phyloP scores from a whole-genome alignment of 1,284 basidiomycete species.

The Ustilago shanxiensis region DNA sequence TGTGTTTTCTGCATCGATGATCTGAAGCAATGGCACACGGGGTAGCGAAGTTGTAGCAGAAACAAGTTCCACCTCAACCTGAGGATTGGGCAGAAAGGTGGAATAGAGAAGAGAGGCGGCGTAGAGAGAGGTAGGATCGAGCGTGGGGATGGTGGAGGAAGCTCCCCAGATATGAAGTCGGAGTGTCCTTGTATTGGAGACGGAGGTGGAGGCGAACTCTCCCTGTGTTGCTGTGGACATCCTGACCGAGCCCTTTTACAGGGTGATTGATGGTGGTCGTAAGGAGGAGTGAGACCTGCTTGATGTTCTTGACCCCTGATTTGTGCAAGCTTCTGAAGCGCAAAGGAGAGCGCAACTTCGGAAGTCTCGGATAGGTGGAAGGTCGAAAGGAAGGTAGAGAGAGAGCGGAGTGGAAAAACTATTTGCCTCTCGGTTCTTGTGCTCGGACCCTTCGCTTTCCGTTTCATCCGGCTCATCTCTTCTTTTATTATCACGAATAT shows the following conservation, averaged over 20 bases:
- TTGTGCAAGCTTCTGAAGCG: not conserved
- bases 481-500: not conserved
- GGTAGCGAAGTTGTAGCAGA: constrained; percentile 46
- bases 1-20: constrained; percentile 12
- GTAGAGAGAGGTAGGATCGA: constrained; percentile 61
- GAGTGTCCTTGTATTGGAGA: constrained; percentile 5
- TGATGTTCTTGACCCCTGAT: not conserved
- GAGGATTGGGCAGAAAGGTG: constrained; percentile 17
- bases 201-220: constrained; percentile 3
- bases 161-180: constrained; percentile 49
- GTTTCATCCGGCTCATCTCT: constrained; percentile 4
- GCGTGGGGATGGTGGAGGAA: constrained; percentile 37
- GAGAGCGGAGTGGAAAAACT: constrained; percentile 13
- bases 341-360: not conserved
- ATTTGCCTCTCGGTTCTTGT: not conserved
- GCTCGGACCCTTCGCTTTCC: constrained; percentile 2
- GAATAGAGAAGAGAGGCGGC: constrained; percentile 50
- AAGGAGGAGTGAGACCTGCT: not conserved
- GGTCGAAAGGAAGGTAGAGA: constrained; percentile 3
- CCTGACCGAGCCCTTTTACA: not conserved
- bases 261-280: not conserved
- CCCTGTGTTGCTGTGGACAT: constrained; percentile 8
- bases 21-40: constrained; percentile 52
- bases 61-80: constrained; percentile 23
- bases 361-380: not conserved